Percentiles rank a stretch among this genome's conserved stretches.
Evolutionary conservation across 2,329 filamentous ascomycete genomes (phyloP).

Genomic region (Thielaviopsis musarum): DNA sequence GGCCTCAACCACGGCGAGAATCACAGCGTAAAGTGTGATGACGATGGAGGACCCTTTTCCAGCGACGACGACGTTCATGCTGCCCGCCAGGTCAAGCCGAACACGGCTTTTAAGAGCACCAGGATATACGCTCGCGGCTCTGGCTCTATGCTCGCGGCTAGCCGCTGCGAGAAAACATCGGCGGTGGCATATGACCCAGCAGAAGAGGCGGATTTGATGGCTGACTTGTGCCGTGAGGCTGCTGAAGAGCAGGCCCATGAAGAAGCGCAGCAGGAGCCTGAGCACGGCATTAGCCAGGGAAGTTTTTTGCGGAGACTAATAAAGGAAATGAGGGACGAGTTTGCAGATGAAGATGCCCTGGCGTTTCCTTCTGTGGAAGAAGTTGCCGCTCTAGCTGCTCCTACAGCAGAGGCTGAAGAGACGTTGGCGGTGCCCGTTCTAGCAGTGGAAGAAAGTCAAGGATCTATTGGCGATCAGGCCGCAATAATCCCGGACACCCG

Average conservation of each 20-base stretch:
- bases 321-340: not conserved
- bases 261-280: not conserved
- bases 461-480: not conserved
- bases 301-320: not conserved
- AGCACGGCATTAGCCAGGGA: not conserved
- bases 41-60: not conserved
- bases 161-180: not conserved
- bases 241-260: not conserved
- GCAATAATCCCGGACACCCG: not conserved
- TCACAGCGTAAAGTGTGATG: not conserved
- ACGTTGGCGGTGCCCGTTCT: not conserved
- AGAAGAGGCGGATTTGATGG: not conserved
- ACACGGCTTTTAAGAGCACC: not conserved
- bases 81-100: not conserved
- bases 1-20: not conserved
- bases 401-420: not conserved
- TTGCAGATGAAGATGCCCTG: not conserved
- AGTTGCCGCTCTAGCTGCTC: not conserved
- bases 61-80: not conserved
- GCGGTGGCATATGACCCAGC: not conserved
- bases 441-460: not conserved
- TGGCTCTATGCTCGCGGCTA: not conserved
- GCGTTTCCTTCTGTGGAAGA: not conserved
- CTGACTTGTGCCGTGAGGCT: not conserved
- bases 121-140: not conserved